These are phyloP conservation scores for Gossypium longicalyx DNA, from an alignment of 345 rosid species.

Conservation along the genomic window DNA sequence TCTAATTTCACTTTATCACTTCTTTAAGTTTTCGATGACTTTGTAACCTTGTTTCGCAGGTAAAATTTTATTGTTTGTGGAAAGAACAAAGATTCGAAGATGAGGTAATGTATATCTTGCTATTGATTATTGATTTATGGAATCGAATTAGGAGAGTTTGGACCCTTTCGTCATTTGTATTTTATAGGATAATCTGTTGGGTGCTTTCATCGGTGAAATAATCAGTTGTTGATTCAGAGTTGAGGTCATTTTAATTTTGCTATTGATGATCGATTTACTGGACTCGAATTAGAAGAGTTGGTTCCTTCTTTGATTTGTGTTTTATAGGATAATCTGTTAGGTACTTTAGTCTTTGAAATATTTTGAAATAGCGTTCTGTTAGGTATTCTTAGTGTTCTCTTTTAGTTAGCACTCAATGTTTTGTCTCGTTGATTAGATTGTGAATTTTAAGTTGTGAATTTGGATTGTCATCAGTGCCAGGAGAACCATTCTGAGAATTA, in stretches of 20 bases:
- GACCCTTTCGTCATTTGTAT: background rate
- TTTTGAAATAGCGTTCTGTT: background rate
- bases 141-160: background rate
- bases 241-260: background rate
- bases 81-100: conserved; percentile 7
- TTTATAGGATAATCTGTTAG: background rate
- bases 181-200: background rate
- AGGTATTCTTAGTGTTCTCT: background rate
- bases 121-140: background rate
- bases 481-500: background rate
- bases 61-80: background rate
- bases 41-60: conserved; percentile 7
- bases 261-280: background rate
- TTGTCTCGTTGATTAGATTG: background rate
- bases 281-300: background rate
- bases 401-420: background rate
- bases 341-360: background rate
- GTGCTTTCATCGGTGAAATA: background rate
- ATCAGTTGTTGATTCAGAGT: background rate
- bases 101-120: conserved; percentile 26
- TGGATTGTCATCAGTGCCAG: background rate
- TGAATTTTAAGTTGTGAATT: background rate
- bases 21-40: background rate
- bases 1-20: background rate
- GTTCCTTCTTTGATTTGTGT: background rate